A percentile compares a stretch with the other conserved stretches of the same genome.
Conservation (phyloP, 2,329 filamentous ascomycete genomes). For the Apiospora aurea region DNA sequence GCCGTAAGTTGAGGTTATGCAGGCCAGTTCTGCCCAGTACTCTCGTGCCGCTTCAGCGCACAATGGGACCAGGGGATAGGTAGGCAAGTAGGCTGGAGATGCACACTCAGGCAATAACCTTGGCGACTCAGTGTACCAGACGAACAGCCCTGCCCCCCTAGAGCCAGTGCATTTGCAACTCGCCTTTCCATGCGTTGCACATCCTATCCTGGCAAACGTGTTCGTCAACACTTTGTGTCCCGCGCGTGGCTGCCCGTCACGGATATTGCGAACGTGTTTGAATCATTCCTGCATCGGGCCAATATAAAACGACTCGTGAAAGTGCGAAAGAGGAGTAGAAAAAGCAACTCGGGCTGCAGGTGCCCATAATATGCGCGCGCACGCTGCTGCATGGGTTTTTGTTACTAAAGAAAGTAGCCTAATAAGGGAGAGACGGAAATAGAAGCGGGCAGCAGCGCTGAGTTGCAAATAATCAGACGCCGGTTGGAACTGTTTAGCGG, state of each 20-base stretch:
- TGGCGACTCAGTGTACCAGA: neutral
- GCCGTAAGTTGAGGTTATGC: neutral
- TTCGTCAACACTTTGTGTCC: neutral
- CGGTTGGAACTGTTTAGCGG: too few species aligned
- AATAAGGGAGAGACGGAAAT: too few species aligned
- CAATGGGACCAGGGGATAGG: constrained; percentile 6
- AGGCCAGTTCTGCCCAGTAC: neutral
- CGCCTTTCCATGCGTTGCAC: neutral
- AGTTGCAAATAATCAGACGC: too few species aligned
- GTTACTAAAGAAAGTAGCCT: too few species aligned
- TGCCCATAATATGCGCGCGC: neutral
- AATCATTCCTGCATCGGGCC: neutral
- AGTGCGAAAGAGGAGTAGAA: neutral
- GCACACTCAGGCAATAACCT: neutral
- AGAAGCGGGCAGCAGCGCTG: too few species aligned
- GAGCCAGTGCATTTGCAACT: neutral
- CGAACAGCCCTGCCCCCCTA: neutral
- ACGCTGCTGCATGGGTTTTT: neutral
- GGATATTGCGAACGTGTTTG: too few species aligned
- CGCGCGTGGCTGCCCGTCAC: neutral
- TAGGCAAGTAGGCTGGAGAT: neutral
- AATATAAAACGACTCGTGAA: neutral
- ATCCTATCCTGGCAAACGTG: neutral
- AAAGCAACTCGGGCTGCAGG: neutral
- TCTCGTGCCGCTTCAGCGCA: constrained; percentile 5